A percentile compares a stretch with the other conserved stretches of the same genome.
These are phyloP conservation scores for Solanum chacoense DNA, from an alignment of 305 asterid species.

Conservation along the genomic window DNA sequence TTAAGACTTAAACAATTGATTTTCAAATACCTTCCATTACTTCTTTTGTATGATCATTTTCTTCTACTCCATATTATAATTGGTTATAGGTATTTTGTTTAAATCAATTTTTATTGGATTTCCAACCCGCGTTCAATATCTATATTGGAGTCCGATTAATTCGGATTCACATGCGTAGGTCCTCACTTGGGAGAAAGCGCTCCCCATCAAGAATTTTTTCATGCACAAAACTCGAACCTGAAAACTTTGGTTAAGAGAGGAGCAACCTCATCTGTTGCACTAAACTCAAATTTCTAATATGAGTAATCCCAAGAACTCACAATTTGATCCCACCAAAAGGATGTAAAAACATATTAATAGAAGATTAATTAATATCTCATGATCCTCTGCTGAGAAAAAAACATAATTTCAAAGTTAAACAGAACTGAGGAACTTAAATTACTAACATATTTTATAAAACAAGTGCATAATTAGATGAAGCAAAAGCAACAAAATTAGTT, in stretches of 20 bases:
- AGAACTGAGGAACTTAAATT: too few relatives aligned
- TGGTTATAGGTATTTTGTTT: background rate
- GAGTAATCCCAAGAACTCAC: background rate
- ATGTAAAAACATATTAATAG: background rate
- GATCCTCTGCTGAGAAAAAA: background rate
- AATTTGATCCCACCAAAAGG: background rate
- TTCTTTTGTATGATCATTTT: background rate
- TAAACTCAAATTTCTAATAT: too few relatives aligned
- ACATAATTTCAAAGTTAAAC: too few relatives aligned
- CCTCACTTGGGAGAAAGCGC: fast-evolving
- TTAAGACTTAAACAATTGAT: background rate
- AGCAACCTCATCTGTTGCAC: fast-evolving
- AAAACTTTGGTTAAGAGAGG: too few relatives aligned
- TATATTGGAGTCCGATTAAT: too few relatives aligned
- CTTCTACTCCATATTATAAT: background rate
- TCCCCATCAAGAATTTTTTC: fast-evolving
- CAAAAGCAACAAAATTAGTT: background rate
- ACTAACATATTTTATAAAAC: background rate
- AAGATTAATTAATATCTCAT: background rate
- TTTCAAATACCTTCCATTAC: background rate
- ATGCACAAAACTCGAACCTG: fast-evolving
- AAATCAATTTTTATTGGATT: too few relatives aligned
- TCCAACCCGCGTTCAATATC: fast-evolving
- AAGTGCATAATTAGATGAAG: background rate
- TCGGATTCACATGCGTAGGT: fast-evolving